These are phyloP conservation scores for Penicillium manginii DNA, from an alignment of 495 filamentous ascomycete genomes.

Conservation along the genomic window DNA sequence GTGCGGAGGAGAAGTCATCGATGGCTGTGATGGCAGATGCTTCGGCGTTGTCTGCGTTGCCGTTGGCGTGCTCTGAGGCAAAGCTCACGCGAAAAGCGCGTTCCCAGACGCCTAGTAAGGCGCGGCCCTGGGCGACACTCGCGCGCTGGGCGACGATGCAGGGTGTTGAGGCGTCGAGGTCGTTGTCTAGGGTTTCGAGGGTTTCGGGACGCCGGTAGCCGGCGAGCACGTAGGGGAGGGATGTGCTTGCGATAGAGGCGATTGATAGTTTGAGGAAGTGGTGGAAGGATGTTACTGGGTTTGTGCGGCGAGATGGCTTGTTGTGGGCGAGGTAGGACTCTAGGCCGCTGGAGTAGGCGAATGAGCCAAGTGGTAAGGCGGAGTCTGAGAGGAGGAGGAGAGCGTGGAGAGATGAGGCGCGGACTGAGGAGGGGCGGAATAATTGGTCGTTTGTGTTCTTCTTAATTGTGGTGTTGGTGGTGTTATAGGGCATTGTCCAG, in stretches of 20 bases:
- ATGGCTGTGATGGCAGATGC: conserved; percentile 29
- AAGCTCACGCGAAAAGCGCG: conserved; percentile 60
- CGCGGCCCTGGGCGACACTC: conserved; percentile 80
- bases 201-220: conserved; percentile 65
- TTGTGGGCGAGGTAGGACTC: conserved; percentile 93
- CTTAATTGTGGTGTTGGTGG: neutral
- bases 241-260: conserved; percentile 73
- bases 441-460: conserved; percentile 13
- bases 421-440: conserved; percentile 39
- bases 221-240: conserved; percentile 82
- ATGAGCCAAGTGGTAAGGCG: conserved; percentile 91
- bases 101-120: conserved; percentile 88
- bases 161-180: conserved; percentile 79
- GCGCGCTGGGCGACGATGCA: conserved; percentile 89
- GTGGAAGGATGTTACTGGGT: conserved; percentile 57
- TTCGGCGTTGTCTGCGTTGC: no score
- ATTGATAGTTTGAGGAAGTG: conserved; percentile 80
- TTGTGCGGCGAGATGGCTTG: conserved; percentile 42
- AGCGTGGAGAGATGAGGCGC: conserved; percentile 63
- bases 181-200: conserved; percentile 73
- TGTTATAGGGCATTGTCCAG: conserved; percentile 13
- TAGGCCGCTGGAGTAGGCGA: conserved; percentile 92
- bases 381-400: conserved; percentile 94
- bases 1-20: conserved; percentile 41
- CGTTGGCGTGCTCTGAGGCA: conserved; percentile 15